Conservation (phyloP, 2,329 filamentous ascomycete species). For the Aureobasidium melanogenum region DNA sequence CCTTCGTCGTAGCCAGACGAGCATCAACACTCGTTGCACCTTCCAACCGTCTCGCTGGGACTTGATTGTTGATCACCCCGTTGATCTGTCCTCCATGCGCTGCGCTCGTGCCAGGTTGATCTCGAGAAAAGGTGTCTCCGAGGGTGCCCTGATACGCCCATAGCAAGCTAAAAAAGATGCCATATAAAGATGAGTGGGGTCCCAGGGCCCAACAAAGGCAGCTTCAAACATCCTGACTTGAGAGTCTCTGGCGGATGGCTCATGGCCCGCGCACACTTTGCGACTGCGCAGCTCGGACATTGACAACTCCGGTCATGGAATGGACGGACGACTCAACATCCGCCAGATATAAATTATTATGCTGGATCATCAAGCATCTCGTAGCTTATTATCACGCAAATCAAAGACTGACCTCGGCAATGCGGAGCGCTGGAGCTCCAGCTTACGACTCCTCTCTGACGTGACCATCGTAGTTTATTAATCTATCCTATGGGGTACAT, state of each 20-base stretch:
- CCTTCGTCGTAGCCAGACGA: neutral
- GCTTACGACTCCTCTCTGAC: neutral
- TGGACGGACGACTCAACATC: neutral
- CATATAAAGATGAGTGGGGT: neutral
- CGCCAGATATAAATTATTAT: neutral
- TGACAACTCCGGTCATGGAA: neutral
- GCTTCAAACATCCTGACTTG: neutral
- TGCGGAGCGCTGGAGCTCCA: neutral
- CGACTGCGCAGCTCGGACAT: neutral
- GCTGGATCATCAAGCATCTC: neutral
- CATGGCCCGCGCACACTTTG: neutral
- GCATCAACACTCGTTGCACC: neutral
- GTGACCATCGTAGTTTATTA: neutral
- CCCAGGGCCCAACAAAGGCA: neutral
- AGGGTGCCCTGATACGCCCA: neutral
- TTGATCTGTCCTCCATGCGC: conserved; percentile 1
- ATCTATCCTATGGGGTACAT: neutral
- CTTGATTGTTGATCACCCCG: neutral
- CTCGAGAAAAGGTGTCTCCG: neutral
- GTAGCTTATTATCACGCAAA: too few relatives aligned
- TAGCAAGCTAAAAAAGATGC: neutral
- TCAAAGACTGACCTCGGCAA: neutral
- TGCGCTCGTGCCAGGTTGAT: conserved; percentile 5
- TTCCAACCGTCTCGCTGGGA: neutral
- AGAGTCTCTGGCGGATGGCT: neutral